Evolutionary conservation across 2,329 filamentous ascomycete genomes (phyloP).

Genomic region (Amphichorda felina): DNA sequence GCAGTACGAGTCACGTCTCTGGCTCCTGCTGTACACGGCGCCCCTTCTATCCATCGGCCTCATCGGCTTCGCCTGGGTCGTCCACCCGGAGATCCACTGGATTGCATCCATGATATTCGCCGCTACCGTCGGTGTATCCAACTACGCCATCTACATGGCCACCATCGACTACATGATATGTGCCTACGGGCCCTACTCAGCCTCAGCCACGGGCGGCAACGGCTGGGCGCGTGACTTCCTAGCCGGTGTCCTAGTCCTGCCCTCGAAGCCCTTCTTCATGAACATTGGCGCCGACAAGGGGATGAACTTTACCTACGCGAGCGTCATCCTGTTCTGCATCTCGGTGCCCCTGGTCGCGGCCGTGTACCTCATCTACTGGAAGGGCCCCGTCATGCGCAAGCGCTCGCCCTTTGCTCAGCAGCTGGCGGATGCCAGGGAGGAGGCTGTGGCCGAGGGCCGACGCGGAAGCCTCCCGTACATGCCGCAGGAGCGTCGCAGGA

Average conservation of each 20-base stretch:
- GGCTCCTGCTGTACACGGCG: constrained; percentile 50
- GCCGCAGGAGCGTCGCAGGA: background rate
- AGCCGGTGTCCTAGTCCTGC: constrained; percentile 58
- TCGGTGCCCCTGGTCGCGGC: background rate
- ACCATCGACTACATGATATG: constrained; percentile 71
- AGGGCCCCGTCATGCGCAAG: constrained; percentile 6
- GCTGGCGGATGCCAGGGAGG: background rate
- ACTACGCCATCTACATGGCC: constrained; percentile 64
- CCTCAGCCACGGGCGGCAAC: constrained; percentile 65
- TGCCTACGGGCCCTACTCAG: constrained; percentile 61
- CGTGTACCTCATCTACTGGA: constrained; percentile 8
- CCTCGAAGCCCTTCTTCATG: constrained; percentile 51
- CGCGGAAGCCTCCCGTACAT: background rate
- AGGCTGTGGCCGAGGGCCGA: too few relatives aligned
- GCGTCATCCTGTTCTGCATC: background rate
- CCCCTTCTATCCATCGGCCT: constrained; percentile 54
- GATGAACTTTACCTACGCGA: background rate
- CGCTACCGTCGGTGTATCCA: constrained; percentile 58
- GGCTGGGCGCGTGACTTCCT: constrained; percentile 64
- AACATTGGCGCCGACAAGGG: constrained; percentile 30
- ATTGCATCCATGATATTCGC: constrained; percentile 55
- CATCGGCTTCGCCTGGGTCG: constrained; percentile 59
- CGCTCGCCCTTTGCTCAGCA: constrained; percentile 6
- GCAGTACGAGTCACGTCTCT: constrained; percentile 57
- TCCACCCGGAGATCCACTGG: constrained; percentile 50